Evolutionary conservation across 1,139 yeast genomes (phyloP).

Genomic region (Citeromyces hawaiiensis): DNA sequence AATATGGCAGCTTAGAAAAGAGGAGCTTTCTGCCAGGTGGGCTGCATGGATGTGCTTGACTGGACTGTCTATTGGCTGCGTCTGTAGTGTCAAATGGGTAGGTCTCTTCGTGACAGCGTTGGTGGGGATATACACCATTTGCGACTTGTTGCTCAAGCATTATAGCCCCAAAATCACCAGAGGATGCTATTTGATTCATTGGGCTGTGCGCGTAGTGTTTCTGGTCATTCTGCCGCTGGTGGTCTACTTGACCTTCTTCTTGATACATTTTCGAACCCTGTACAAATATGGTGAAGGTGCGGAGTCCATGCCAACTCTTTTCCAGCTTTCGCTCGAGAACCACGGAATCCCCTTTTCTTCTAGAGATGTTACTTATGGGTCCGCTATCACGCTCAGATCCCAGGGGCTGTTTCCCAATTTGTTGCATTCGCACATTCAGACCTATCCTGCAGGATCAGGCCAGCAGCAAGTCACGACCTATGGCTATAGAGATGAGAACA

Average conservation of each 20-base stretch:
- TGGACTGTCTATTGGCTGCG: conserved; percentile 84
- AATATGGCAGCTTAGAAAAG: conserved; percentile 29
- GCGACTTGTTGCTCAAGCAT: conserved; percentile 57
- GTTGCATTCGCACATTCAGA: conserved; percentile 56
- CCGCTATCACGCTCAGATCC: conserved; percentile 52
- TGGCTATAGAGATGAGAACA: conserved; percentile 59
- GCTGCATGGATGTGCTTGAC: conserved; percentile 46
- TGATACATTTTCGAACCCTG: conserved; percentile 64
- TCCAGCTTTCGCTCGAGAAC: conserved; percentile 54
- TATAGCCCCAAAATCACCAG: conserved; percentile 32
- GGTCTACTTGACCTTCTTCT: conserved; percentile 62
- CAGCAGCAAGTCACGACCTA: conserved; percentile 71
- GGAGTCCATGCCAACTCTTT: conserved; percentile 55
- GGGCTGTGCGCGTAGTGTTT: conserved; percentile 55
- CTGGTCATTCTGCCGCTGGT: conserved; percentile 64
- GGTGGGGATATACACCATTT: conserved; percentile 75
- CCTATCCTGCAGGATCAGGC: conserved; percentile 60
- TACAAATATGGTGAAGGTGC: conserved; percentile 73
- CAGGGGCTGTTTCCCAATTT: conserved; percentile 63
- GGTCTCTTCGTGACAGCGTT: conserved; percentile 77
- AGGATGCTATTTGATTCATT: conserved; percentile 41
- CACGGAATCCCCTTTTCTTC: conserved; percentile 42
- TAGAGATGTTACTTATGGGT: conserved; percentile 47
- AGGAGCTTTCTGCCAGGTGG: conserved; percentile 32
- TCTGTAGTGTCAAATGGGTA: conserved; percentile 91